These are phyloP conservation scores for Penicillium paneum DNA, from an alignment of 2,329 filamentous ascomycete genomes.

Conservation along the genomic window DNA sequence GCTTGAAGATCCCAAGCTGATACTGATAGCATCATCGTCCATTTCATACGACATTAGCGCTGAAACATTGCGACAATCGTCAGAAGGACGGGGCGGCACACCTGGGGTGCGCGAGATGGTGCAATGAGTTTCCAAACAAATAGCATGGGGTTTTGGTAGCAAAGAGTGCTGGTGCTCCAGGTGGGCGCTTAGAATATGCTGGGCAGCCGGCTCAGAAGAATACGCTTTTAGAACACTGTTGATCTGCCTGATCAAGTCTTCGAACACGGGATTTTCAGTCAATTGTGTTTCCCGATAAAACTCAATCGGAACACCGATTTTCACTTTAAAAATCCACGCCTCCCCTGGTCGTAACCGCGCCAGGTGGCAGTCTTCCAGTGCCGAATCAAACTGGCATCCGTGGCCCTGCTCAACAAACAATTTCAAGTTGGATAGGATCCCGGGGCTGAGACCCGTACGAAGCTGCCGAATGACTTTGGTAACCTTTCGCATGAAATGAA, in stretches of 20 bases:
- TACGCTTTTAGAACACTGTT: conserved; percentile 27
- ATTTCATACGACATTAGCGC: conserved; percentile 1
- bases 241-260: conserved; percentile 29
- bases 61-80: not conserved
- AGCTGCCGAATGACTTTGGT: conserved; percentile 26
- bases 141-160: conserved; percentile 21
- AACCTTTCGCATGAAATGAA: conserved; percentile 22
- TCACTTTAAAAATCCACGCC: conserved; percentile 29
- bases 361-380: conserved; percentile 19
- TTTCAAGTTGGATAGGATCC: conserved; percentile 24
- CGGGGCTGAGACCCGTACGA: conserved; percentile 29
- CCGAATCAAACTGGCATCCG: conserved; percentile 24
- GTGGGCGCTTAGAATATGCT: conserved; percentile 26
- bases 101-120: conserved; percentile 15
- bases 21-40: conserved; percentile 8
- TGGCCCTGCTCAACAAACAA: conserved; percentile 21
- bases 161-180: conserved; percentile 35
- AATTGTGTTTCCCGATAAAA: conserved; percentile 3
- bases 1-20: conserved; percentile 7
- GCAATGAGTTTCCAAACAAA: conserved; percentile 25
- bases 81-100: not conserved
- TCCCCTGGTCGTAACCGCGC: conserved; percentile 31
- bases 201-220: conserved; percentile 9
- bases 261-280: conserved; percentile 13
- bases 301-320: conserved; percentile 21